Evolutionary conservation across 2,329 filamentous ascomycete species (phyloP).

Genomic region (Ascochyta pisi): DNA sequence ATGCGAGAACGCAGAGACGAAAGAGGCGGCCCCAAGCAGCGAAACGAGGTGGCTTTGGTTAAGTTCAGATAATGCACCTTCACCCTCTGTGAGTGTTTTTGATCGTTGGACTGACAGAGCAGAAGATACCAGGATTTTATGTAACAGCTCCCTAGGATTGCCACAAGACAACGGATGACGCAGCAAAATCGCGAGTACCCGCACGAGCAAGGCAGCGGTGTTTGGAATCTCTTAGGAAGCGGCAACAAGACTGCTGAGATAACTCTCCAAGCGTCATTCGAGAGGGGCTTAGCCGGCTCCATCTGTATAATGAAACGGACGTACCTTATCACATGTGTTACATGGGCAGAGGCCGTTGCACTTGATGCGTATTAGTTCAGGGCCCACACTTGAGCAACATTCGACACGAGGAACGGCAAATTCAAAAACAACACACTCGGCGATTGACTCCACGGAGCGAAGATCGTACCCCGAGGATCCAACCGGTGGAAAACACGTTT

Average conservation of each 20-base stretch:
- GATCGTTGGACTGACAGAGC: no score
- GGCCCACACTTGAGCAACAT: slow-evolving; percentile 3
- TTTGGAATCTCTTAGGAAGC: no score
- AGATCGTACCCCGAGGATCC: not conserved
- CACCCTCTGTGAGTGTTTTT: not conserved
- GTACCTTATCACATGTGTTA: slow-evolving; percentile 64
- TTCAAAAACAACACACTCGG: slow-evolving; percentile 2
- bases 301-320: not conserved
- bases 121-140: no score
- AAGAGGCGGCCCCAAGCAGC: not conserved
- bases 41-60: no score
- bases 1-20: not conserved
- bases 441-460: not conserved
- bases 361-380: slow-evolving; percentile 47
- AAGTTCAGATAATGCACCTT: not conserved
- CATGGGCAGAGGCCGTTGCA: slow-evolving; percentile 67
- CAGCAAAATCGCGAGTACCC: no score
- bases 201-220: no score
- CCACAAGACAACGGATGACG: no score
- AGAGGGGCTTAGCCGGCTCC: not conserved
- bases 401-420: not conserved
- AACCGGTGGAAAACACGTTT: not conserved
- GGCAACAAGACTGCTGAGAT: no score
- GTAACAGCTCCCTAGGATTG: no score
- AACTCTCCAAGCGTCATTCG: not conserved